Percentiles rank a stretch among this genome's conserved stretches.
Conservation (phyloP, 1,284 basidiomycete species). For the Boletus calvinii region DNA sequence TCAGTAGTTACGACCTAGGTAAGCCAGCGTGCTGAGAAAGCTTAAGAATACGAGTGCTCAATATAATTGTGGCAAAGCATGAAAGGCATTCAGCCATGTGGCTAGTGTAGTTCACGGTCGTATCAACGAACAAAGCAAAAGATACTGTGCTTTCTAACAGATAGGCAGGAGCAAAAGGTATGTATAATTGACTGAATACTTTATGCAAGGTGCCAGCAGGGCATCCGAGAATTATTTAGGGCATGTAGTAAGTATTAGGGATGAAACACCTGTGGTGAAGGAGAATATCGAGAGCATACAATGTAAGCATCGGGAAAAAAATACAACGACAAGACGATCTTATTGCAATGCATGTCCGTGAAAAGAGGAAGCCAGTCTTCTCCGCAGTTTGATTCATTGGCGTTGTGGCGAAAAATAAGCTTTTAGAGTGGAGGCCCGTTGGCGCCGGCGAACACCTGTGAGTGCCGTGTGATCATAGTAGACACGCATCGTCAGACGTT, state of each 20-base stretch:
- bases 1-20: no score
- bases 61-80: no score
- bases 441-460: constrained; percentile 18
- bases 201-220: constrained; percentile 14
- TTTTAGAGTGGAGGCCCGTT: constrained; percentile 29
- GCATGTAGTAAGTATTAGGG: neutral
- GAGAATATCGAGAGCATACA: neutral
- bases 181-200: constrained; percentile 26
- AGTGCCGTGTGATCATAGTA: constrained; percentile 54
- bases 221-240: neutral
- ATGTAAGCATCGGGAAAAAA: neutral
- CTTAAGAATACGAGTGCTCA: neutral
- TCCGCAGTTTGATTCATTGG: constrained; percentile 4
- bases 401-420: constrained; percentile 33
- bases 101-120: neutral
- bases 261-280: neutral
- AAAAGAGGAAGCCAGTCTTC: neutral
- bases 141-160: constrained; percentile 1
- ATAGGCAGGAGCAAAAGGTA: neutral
- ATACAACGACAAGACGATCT: neutral
- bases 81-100: no score
- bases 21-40: no score
- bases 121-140: neutral
- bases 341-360: neutral
- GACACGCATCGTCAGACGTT: constrained; percentile 60